A percentile compares a stretch with the other conserved stretches of the same genome.
phyloP scores from a whole-genome alignment of 2,329 filamentous ascomycete genomes.

The Hypomyces perniciosus region DNA sequence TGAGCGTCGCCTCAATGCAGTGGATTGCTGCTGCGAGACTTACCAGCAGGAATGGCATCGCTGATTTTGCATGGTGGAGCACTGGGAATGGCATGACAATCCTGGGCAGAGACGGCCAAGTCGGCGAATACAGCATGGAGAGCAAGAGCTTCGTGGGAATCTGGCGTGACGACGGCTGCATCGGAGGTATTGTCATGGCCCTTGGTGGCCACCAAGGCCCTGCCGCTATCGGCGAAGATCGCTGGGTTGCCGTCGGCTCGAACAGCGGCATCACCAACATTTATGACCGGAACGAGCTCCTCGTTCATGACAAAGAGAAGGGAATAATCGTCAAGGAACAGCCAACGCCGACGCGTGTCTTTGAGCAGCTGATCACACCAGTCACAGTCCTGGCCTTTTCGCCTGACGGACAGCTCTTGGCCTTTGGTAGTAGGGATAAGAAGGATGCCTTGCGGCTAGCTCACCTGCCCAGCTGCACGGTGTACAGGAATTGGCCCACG shows the following conservation, averaged over 20 bases:
- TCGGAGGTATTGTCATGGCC: conserved; percentile 75
- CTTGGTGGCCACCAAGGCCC: conserved; percentile 67
- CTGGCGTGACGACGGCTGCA: conserved; percentile 86
- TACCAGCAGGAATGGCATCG: conserved; percentile 75
- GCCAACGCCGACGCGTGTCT: conserved; percentile 64
- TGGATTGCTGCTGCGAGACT: conserved; percentile 81
- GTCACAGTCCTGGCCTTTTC: conserved; percentile 76
- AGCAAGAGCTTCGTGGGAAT: conserved; percentile 65
- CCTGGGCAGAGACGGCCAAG: conserved; percentile 77
- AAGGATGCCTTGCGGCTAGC: conserved; percentile 81
- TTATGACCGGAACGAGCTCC: conserved; percentile 73
- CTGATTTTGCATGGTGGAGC: conserved; percentile 91
- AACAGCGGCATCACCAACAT: conserved; percentile 86
- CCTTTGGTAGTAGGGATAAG: conserved; percentile 81
- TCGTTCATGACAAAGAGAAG: conserved; percentile 32
- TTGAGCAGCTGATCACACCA: conserved; percentile 85
- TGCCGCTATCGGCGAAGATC: conserved; percentile 62
- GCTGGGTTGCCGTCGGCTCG: conserved; percentile 85
- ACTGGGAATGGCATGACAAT: conserved; percentile 77
- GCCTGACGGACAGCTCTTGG: conserved; percentile 82
- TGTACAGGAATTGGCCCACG: conserved; percentile 97
- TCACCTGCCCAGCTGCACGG: conserved; percentile 85
- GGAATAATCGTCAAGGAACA: conserved; percentile 52
- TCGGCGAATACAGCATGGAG: conserved; percentile 79
- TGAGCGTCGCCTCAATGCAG: conserved; percentile 74